phyloP scores from a whole-genome alignment of 139 green algal genomes.

The Limnomonas spitsbergensis region DNA sequence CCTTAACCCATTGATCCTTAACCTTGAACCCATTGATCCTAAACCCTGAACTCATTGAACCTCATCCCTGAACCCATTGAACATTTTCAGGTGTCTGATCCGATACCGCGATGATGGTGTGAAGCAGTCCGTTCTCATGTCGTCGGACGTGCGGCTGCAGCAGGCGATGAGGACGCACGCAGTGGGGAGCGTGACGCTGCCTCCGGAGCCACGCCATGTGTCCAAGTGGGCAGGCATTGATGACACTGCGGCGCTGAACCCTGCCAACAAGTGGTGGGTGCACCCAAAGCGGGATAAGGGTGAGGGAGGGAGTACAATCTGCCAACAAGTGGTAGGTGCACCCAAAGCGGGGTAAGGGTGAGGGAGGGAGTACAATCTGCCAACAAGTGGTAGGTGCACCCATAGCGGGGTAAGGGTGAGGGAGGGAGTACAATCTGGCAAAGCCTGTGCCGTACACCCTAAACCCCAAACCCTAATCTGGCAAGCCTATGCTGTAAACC shows the following conservation, averaged over 20 bases:
- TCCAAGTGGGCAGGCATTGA: slow-evolving; percentile 1
- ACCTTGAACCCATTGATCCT: neutral
- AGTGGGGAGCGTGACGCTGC: slow-evolving; percentile 15
- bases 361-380: too few relatives aligned
- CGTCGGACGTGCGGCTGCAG: slow-evolving; percentile 57
- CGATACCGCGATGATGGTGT: slow-evolving; percentile 49
- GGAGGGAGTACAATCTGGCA: too few relatives aligned
- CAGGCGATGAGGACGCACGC: slow-evolving; percentile 29
- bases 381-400: too few relatives aligned
- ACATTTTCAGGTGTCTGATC: slow-evolving; percentile 56
- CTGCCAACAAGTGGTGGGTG: neutral
- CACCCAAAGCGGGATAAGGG: too few relatives aligned
- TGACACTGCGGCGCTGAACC: neutral
- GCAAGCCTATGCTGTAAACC: too few relatives aligned
- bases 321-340: too few relatives aligned
- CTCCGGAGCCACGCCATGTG: slow-evolving; percentile 32
- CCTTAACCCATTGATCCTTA: neutral
- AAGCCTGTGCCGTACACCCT: too few relatives aligned
- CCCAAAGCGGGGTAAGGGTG: too few relatives aligned
- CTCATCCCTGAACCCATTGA: neutral
- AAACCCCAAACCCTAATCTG: too few relatives aligned
- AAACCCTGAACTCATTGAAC: neutral
- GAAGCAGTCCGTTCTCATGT: slow-evolving; percentile 61
- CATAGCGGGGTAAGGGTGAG: too few relatives aligned
- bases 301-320: too few relatives aligned